Percentiles rank a stretch among this genome's conserved stretches.
These are phyloP conservation scores for Clonostachys byssicola DNA, from an alignment of 2,329 filamentous ascomycete genomes.

Conservation along the genomic window DNA sequence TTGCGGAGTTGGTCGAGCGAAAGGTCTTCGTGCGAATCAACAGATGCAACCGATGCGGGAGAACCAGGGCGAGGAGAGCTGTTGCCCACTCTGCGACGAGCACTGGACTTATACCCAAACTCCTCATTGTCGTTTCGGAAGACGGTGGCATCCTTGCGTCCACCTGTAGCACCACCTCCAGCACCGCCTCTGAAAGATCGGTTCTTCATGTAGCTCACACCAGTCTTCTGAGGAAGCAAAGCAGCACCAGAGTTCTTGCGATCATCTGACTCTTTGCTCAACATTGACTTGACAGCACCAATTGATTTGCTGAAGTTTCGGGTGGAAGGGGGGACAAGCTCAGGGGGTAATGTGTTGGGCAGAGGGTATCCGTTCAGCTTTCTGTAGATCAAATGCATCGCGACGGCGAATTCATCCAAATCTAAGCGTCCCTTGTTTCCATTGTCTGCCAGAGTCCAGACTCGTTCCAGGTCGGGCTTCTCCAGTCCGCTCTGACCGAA, in stretches of 20 bases:
- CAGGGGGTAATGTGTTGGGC: conserved; percentile 80
- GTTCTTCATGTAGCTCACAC: conserved; percentile 96
- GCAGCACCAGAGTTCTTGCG: conserved; percentile 87
- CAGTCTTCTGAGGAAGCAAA: conserved; percentile 89
- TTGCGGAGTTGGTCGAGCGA: conserved; percentile 85
- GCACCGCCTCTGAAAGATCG: conserved; percentile 78
- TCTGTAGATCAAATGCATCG: conserved; percentile 98
- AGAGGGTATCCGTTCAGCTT: conserved; percentile 95
- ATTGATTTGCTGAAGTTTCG: conserved; percentile 91
- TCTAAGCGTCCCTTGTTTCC: conserved; percentile 93
- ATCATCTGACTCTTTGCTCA: conserved; percentile 84
- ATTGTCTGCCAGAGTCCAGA: conserved; percentile 93
- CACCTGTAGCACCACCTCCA: conserved; percentile 45
- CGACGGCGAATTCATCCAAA: conserved; percentile 94
- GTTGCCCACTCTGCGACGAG: conserved; percentile 77
- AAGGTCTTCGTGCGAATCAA: conserved; percentile 74
- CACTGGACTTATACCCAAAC: conserved; percentile 89
- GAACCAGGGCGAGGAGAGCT: conserved; percentile 79
- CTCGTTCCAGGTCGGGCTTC: conserved; percentile 81
- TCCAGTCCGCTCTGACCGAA: conserved; percentile 94
- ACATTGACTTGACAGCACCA: conserved; percentile 83
- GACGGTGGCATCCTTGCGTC: conserved; percentile 90
- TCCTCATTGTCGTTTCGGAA: conserved; percentile 96
- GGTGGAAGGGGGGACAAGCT: conserved; percentile 91
- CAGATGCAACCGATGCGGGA: conserved; percentile 57